phyloP scores from a whole-genome alignment of 805 yeast genomes.

The Ogataea degrootiae region DNA sequence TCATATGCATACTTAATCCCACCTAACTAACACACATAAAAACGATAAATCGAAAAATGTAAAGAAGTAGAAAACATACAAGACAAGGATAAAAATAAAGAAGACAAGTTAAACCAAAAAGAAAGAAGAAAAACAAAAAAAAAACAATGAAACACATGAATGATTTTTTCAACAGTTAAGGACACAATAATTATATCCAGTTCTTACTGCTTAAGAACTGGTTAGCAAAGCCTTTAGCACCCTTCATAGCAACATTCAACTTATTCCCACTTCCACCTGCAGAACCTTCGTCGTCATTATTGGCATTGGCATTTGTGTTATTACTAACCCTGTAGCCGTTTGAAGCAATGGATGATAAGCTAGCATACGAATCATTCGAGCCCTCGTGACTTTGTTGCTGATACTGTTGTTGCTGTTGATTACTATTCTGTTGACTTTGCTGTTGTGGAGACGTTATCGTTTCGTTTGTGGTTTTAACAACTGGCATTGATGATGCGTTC shows the following conservation, averaged over 20 bases:
- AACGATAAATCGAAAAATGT: not conserved
- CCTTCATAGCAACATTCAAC: slow-evolving; percentile 15
- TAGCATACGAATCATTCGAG: slow-evolving; percentile 4
- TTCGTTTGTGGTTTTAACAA: too few species aligned
- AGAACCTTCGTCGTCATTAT: not conserved
- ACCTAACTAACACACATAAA: not conserved
- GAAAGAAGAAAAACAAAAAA: not conserved
- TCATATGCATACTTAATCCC: too few species aligned
- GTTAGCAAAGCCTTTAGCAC: slow-evolving; percentile 4
- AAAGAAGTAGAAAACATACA: not conserved
- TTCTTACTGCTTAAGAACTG: slow-evolving; percentile 1
- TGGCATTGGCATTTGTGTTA: not conserved
- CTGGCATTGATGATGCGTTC: too few species aligned
- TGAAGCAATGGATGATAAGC: slow-evolving; percentile 8
- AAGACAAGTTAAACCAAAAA: slow-evolving; percentile 4
- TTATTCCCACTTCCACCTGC: slow-evolving; percentile 6
- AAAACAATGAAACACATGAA: not conserved
- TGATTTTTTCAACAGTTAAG: not conserved
- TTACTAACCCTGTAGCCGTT: slow-evolving; percentile 4
- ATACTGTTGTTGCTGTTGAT: slow-evolving; percentile 2
- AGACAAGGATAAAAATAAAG: not conserved
- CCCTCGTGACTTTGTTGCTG: too few species aligned
- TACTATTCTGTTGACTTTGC: not conserved
- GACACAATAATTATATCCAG: not conserved
- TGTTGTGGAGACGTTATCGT: too few species aligned